A percentile compares a stretch with the other conserved stretches of the same genome.
phyloP scores from a whole-genome alignment of 2,329 filamentous ascomycete genomes.

The Exophiala spinifera region DNA sequence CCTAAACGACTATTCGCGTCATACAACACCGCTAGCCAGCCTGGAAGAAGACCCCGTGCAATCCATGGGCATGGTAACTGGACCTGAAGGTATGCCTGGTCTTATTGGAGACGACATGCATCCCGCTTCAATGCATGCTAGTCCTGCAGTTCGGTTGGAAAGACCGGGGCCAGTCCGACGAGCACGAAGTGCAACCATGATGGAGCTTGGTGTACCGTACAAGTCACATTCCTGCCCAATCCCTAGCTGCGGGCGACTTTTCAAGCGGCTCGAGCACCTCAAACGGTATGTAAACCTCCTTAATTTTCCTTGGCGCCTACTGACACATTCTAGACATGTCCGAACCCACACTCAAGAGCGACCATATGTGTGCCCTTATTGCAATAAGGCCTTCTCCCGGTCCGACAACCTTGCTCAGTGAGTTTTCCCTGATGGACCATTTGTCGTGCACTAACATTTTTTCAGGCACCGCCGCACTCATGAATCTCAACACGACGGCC shows the following conservation, averaged over 20 bases:
- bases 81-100: constrained; percentile 65
- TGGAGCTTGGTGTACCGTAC: constrained; percentile 91
- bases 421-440: constrained; percentile 32
- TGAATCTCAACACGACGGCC: constrained; percentile 65
- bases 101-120: constrained; percentile 62
- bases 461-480: constrained; percentile 71
- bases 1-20: constrained; percentile 74
- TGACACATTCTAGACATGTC: constrained; percentile 72
- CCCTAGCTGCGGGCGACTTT: constrained; percentile 90
- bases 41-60: constrained; percentile 80
- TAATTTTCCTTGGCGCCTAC: constrained; percentile 47
- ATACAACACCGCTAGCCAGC: constrained; percentile 83
- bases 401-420: constrained; percentile 99
- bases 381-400: constrained; percentile 97
- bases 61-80: constrained; percentile 61
- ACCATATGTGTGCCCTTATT: constrained; percentile 95
- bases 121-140: constrained; percentile 53
- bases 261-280: constrained; percentile 98
- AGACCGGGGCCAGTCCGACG: constrained; percentile 75
- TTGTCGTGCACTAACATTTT: constrained; percentile 13
- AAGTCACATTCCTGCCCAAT: constrained; percentile 99
- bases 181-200: constrained; percentile 89
- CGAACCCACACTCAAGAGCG: constrained; percentile 99
- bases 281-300: constrained; percentile 74
- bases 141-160: constrained; percentile 57